Evolutionary conservation across 495 filamentous ascomycete genomes (phyloP).

Genomic region (Aspergillus campestris): DNA sequence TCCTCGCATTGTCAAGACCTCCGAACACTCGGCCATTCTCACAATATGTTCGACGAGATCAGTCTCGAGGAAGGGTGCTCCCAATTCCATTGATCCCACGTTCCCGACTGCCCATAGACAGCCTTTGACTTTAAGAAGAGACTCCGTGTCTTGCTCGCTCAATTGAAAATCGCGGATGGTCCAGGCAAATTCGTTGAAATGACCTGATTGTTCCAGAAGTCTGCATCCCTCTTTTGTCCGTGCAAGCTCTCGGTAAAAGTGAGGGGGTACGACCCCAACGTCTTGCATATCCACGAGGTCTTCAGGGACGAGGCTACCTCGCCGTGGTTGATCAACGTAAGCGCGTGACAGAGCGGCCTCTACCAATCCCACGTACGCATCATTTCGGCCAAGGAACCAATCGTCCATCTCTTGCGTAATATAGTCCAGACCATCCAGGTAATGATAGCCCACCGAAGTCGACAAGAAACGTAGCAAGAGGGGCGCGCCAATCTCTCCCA

Average conservation of each 20-base stretch:
- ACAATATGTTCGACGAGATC: slow-evolving; percentile 82
- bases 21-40: slow-evolving; percentile 73
- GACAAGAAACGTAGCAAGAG: slow-evolving; percentile 88
- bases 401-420: slow-evolving; percentile 99
- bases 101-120: slow-evolving; percentile 98
- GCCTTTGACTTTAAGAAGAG: slow-evolving; percentile 89
- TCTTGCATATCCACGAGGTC: slow-evolving; percentile 51
- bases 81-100: slow-evolving; percentile 95
- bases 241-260: slow-evolving; percentile 94
- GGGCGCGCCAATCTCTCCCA: slow-evolving; percentile 94
- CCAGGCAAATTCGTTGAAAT: slow-evolving; percentile 85
- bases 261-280: slow-evolving; percentile 72
- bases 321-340: slow-evolving; percentile 53
- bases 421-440: slow-evolving; percentile 92
- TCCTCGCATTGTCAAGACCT: slow-evolving; percentile 84
- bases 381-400: slow-evolving; percentile 95
- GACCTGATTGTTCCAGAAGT: slow-evolving; percentile 81
- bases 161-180: slow-evolving; percentile 79
- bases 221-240: slow-evolving; percentile 88
- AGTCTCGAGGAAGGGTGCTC: slow-evolving; percentile 79
- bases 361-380: slow-evolving; percentile 87
- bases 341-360: slow-evolving; percentile 91
- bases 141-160: slow-evolving; percentile 77
- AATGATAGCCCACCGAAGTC: slow-evolving; percentile 94
- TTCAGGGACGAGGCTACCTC: slow-evolving; percentile 37